A percentile compares a stretch with the other conserved stretches of the same genome.
Conservation (phyloP, 768 basidiomycete species). For the Boletellus emodensis region DNA sequence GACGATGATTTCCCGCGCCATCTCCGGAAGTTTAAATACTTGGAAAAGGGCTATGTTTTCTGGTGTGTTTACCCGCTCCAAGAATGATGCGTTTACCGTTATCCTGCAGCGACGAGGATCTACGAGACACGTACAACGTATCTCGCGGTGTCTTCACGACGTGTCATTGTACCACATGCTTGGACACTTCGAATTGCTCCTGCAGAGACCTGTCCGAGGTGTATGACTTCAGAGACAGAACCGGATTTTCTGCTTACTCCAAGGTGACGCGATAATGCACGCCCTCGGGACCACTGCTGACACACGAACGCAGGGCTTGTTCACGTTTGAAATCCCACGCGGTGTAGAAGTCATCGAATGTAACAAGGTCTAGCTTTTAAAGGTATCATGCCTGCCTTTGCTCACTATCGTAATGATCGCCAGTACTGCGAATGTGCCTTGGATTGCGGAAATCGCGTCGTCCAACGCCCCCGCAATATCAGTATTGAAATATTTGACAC, state of each 20-base stretch:
- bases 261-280: constrained; percentile 19
- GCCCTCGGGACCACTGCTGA: background rate
- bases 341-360: constrained; percentile 62
- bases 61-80: constrained; percentile 27
- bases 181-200: constrained; percentile 34
- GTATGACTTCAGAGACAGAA: constrained; percentile 17
- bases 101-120: constrained; percentile 13
- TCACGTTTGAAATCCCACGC: constrained; percentile 38
- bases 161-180: constrained; percentile 44
- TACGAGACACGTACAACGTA: constrained; percentile 20
- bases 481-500: constrained; percentile 70
- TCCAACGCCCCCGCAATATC: constrained; percentile 53
- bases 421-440: constrained; percentile 45
- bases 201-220: constrained; percentile 48
- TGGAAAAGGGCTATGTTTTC: constrained; percentile 52
- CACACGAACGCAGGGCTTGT: constrained; percentile 41
- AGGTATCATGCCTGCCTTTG: background rate
- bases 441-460: constrained; percentile 56
- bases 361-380: constrained; percentile 43
- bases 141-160: constrained; percentile 35
- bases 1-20: constrained; percentile 40
- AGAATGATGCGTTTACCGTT: constrained; percentile 6
- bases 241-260: constrained; percentile 42
- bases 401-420: background rate
- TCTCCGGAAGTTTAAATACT: constrained; percentile 44